A percentile compares a stretch with the other conserved stretches of the same genome.
Conservation (phyloP, 371 early-diverging fungal species). For the Lichtheimia corymbifera region DNA sequence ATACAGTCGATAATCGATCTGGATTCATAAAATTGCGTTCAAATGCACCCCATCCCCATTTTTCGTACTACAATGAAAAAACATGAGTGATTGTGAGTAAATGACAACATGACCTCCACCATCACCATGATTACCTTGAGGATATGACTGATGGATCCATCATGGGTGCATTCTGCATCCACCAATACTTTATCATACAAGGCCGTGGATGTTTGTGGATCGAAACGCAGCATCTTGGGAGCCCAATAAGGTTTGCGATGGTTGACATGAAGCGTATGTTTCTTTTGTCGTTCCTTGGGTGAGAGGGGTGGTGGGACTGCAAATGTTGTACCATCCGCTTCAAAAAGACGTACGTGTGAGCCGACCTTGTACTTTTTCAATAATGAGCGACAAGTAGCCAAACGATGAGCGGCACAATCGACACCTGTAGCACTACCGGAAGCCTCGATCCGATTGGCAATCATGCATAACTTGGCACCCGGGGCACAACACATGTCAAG, state of each 20-base stretch:
- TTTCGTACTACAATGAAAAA: slow-evolving; percentile 46
- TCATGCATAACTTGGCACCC: slow-evolving; percentile 84
- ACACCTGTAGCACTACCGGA: slow-evolving; percentile 91
- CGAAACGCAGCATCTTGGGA: slow-evolving; percentile 65
- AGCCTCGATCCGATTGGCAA: slow-evolving; percentile 70
- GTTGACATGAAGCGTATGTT: slow-evolving; percentile 16
- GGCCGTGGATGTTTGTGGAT: slow-evolving; percentile 43
- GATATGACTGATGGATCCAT: slow-evolving; percentile 90
- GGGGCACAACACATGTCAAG: slow-evolving; percentile 83
- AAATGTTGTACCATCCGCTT: slow-evolving; percentile 85
- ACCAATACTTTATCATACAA: slow-evolving; percentile 91
- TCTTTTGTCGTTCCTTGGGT: slow-evolving; percentile 20
- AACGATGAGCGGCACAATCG: slow-evolving; percentile 76
- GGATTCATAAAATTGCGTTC: slow-evolving; percentile 69
- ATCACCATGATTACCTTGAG: slow-evolving; percentile 50
- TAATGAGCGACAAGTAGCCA: slow-evolving; percentile 70
- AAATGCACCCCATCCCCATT: slow-evolving; percentile 75
- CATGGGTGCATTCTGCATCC: slow-evolving; percentile 97
- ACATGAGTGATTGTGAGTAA: neutral
- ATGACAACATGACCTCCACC: neutral
- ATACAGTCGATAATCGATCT: slow-evolving; percentile 50
- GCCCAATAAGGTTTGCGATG: slow-evolving; percentile 79
- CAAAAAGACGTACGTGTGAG: slow-evolving; percentile 61
- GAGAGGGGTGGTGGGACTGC: slow-evolving; percentile 67
- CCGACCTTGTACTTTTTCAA: slow-evolving; percentile 68